Percentiles rank a stretch among this genome's conserved stretches.
These are phyloP conservation scores for Apocynum venetum DNA, from an alignment of 257 asterid genomes.

Conservation along the genomic window DNA sequence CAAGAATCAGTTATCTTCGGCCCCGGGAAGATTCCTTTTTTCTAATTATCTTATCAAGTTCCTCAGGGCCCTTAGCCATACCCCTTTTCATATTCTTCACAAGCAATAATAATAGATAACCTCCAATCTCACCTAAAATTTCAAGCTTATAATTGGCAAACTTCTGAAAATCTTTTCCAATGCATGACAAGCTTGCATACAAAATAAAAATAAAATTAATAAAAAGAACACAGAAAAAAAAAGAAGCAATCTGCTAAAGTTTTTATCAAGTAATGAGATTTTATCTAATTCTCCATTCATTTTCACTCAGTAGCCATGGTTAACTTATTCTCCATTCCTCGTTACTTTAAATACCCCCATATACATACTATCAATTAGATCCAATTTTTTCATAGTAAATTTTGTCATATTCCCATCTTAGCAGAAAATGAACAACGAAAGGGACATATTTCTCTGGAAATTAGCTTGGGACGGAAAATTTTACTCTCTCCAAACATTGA, in stretches of 20 bases:
- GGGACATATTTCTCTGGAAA: not conserved
- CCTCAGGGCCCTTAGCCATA: not conserved
- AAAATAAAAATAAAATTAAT: too few relatives aligned
- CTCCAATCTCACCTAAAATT: not conserved
- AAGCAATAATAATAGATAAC: not conserved
- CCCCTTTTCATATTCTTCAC: not conserved
- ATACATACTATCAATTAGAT: not conserved
- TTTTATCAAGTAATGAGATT: too few relatives aligned
- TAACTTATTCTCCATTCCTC: not conserved
- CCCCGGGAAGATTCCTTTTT: not conserved
- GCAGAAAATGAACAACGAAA: not conserved
- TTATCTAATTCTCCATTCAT: not conserved
- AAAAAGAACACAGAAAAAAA: not conserved
- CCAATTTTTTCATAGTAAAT: not conserved
- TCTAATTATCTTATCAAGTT: not conserved
- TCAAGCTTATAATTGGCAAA: too few relatives aligned
- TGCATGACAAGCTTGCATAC: not conserved
- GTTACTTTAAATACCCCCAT: not conserved
- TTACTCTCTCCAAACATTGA: not conserved
- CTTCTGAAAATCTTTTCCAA: too few relatives aligned
- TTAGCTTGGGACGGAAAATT: not conserved
- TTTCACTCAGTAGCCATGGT: not conserved
- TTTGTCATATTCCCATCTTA: not conserved
- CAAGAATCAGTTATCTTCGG: constrained; percentile 1
- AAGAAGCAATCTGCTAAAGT: too few relatives aligned